Evolutionary conservation across 129 eudicot genomes (phyloP).

Genomic region (Smallanthus sonchifolius): DNA sequence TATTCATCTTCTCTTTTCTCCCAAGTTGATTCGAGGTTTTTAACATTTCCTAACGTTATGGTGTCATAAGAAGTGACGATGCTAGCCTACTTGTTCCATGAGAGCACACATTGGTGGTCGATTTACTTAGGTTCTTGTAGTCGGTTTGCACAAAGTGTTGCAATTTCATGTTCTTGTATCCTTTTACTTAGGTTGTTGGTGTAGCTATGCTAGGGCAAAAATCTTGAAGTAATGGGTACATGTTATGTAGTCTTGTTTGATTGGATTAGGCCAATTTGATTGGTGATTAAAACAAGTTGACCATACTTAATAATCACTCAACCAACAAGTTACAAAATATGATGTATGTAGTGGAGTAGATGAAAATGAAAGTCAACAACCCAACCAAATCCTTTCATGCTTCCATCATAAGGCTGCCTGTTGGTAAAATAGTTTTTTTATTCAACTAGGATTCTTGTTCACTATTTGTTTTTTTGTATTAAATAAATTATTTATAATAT

Average conservation of each 20-base stretch:
- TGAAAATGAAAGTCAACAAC: conserved; percentile 15
- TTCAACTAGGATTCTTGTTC: too few species aligned
- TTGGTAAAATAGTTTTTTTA: too few species aligned
- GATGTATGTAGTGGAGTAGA: conserved; percentile 17
- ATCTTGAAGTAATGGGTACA: neutral
- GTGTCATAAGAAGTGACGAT: neutral
- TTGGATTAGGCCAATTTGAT: neutral
- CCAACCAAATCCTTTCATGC: neutral
- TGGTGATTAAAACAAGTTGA: neutral
- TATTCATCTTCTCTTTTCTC: neutral
- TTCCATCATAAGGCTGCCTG: neutral
- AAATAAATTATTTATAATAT: too few species aligned
- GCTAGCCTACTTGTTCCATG: neutral
- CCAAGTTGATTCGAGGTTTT: neutral
- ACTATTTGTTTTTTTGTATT: too few species aligned
- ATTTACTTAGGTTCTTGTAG: neutral
- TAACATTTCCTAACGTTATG: neutral
- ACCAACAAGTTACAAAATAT: neutral
- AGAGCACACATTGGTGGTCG: neutral
- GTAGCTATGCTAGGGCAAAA: neutral
- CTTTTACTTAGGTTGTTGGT: neutral
- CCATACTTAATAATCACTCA: neutral
- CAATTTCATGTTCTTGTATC: neutral
- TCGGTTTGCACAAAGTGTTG: neutral
- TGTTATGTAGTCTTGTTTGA: neutral